Evolutionary conservation across 2,329 filamentous ascomycete species (phyloP).

Genomic region (Parasarocladium wereldwijsianum): DNA sequence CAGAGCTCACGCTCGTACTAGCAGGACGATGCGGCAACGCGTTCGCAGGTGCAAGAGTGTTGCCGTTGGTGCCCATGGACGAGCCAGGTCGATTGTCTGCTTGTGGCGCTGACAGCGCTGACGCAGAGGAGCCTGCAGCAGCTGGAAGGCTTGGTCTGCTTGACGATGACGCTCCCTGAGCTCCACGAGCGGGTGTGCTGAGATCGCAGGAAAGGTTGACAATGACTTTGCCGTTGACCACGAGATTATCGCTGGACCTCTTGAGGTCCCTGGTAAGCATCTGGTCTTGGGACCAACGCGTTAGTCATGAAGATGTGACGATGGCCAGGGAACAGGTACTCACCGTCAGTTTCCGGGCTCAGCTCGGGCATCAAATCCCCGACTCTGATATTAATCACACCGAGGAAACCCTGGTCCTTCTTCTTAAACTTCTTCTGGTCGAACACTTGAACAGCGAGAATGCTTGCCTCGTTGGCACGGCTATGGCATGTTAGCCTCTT

Average conservation of each 20-base stretch:
- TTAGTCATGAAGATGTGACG: constrained; percentile 21
- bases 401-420: constrained; percentile 98
- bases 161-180: constrained; percentile 21
- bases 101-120: constrained; percentile 26
- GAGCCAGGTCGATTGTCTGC: constrained; percentile 36
- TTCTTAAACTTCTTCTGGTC: constrained; percentile 99
- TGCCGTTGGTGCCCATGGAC: constrained; percentile 33
- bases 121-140: constrained; percentile 27
- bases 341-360: constrained; percentile 81
- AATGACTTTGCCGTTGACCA: constrained; percentile 95
- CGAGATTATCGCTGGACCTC: constrained; percentile 94
- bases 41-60: constrained; percentile 22
- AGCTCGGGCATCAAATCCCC: constrained; percentile 81
- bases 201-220: constrained; percentile 92
- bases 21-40: constrained; percentile 30
- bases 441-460: constrained; percentile 94
- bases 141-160: constrained; percentile 30
- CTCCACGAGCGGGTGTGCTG: constrained; percentile 46
- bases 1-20: constrained; percentile 30
- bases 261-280: constrained; percentile 97
- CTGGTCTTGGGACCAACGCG: constrained; percentile 52
- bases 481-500: constrained; percentile 30
- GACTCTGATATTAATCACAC: constrained; percentile 92
- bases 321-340: constrained; percentile 16
- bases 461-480: constrained; percentile 84